Evolutionary conservation across 129 eudicot genomes (phyloP), one percentile per base, ranked within the genome.

Genomic region (Erigeron canadensis): DNA sequence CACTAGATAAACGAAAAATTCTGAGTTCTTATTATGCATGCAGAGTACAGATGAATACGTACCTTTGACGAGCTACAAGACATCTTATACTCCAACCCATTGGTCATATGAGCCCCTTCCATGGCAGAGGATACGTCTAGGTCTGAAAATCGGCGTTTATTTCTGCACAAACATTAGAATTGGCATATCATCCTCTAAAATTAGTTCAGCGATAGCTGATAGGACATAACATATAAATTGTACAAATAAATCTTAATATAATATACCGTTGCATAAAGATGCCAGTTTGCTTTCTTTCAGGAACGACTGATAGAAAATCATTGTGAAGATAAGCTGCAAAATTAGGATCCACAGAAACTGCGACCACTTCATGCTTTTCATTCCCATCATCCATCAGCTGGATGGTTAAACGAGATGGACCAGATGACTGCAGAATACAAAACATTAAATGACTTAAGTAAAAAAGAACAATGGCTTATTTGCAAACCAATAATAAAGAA

Each of bases 1-100:
- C 34, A 9, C 13, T 61, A 68, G 21, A 17, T 11, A 53, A 37
- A 5, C 19, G 19, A 8, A 6, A 21, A 48, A 5, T 18, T 9
- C 6, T 21, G 18, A 54, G 18, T 17, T 39, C 41, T 39, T 50
- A 13, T 57, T 58, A 54, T 18, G 38, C 13, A 1, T n/a, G 57
- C 19, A 60, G 46, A 34, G 18, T 23, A 55, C 38, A 18, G 10
- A 61, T 43, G 42, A 44, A 50, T 17, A 10, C 22, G 18, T 84
- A 87, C 98, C 98, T 93, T 89, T 15, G 88, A 93, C 22, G 96
- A 81, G 83, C 78, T 74, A 69, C 95, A 81, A 59, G 88, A 77
- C 91, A 93, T 84, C 87, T 89, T 89, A 85, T 90, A 89, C 79
- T 93, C 98, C 85, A 93, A 85, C 61, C 96, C 96, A 69, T 93